phyloP scores from a whole-genome alignment of 1,139 yeast genomes.

The Debaryomyces sp. region DNA sequence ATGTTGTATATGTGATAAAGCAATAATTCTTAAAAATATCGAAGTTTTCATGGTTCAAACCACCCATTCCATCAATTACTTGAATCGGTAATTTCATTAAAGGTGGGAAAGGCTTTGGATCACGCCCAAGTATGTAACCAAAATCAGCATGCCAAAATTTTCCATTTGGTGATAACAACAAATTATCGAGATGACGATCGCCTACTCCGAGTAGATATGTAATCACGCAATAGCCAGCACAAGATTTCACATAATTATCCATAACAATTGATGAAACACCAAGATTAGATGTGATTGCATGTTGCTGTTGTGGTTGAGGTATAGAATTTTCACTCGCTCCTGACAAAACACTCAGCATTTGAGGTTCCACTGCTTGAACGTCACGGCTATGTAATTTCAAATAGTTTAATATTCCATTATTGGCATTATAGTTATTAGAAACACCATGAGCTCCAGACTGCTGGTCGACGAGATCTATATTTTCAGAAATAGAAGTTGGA shows the following conservation, averaged over 20 bases:
- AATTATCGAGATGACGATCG: conserved; percentile 91
- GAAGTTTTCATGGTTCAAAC: conserved; percentile 81
- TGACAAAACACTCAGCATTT: conserved; percentile 30
- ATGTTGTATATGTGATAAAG: conserved; percentile 88
- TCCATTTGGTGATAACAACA: conserved; percentile 72
- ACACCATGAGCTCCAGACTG: conserved; percentile 1
- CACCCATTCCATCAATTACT: conserved; percentile 98
- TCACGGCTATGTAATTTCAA: conserved; percentile 66
- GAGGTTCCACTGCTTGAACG: conserved; percentile 28
- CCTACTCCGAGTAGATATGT: conserved; percentile 96
- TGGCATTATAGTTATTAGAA: conserved; percentile 10
- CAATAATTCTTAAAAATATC: conserved; percentile 88
- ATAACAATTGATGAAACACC: conserved; percentile 77
- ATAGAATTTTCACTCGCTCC: conserved; percentile 8
- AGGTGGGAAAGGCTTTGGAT: conserved; percentile 98
- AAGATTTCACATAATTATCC: conserved; percentile 93
- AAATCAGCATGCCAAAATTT: conserved; percentile 97
- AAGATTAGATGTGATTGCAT: conserved; percentile 52
- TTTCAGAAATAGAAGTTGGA: conserved; percentile 30
- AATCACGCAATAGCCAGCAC: conserved; percentile 98
- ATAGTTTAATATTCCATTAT: conserved; percentile 69
- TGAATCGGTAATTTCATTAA: conserved; percentile 97
- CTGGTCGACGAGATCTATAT: background rate
- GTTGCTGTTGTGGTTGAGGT: conserved; percentile 20
- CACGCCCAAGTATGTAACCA: conserved; percentile 94